Base-by-base conservation (phyloP, 2,329 filamentous ascomycete species). In the Colletotrichum gigasporum region DNA sequence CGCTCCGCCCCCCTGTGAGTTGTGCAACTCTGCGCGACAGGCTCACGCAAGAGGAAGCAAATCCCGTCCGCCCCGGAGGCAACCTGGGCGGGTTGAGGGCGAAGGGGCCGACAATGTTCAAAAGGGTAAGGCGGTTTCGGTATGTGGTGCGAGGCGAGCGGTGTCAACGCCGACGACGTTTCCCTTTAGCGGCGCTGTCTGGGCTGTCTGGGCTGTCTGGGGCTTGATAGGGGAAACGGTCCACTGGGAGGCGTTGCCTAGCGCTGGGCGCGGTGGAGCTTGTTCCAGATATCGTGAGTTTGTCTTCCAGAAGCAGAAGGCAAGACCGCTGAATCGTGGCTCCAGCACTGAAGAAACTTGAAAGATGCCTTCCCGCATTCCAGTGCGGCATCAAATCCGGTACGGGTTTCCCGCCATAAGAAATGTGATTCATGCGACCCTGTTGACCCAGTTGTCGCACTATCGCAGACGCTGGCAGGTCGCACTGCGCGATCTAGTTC, bases 261-360 rank as follows among this genome's bases (percentile, higher is more conserved):
- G 35, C 24, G 37, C 55, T 60, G 22, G 35, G 24, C 12, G 26
- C 18, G 28, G 62, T 65, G 50, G 62, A 24, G 35, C 48, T 12
- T 44, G 42, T 65, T 44, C 56, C 57, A 65, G 42, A 50, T 54
- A 62, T 55, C 16, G 35, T 37, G 48, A 65, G 41, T n/a, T 32
- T 35, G 45, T 48, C 30, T 61, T 61, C 56, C 56, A 50, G 48
- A 64, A 61, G 48, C 28, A 55, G 61, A 42, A 61, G 28, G 56
- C 48, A 65, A 44, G 62, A 47, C 62, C 48, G 62, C 42, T 22
- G 26, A 32, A 44, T 55, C 11, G 57, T 61, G 56, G 61, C 61
- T 56, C 32, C 50, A 34, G 41, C 44, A 41, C 16, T 50, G 61
- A 48, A 61, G 48, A 64, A 55, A 42, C 41, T 35, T 16, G 26